A percentile compares a stretch with the other conserved stretches of the same genome.
phyloP scores from a whole-genome alignment of 2,329 filamentous ascomycete species.

The Hymenoscyphus scutula region DNA sequence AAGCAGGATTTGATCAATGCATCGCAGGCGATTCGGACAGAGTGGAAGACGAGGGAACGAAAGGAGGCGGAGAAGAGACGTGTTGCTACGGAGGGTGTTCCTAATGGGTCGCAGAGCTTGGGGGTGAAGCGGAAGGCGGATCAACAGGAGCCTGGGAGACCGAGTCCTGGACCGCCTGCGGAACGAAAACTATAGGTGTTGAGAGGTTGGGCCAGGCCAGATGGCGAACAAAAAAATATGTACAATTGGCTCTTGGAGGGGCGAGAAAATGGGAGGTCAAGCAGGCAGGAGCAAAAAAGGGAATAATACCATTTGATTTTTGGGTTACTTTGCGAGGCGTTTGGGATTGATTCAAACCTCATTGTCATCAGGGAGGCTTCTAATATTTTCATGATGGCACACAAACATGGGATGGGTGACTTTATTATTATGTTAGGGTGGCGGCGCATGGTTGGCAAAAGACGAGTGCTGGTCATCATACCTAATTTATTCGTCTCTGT shows the following conservation, averaged over 20 bases:
- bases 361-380: neutral
- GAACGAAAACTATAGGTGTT: neutral
- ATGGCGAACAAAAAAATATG: neutral
- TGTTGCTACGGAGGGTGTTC: neutral
- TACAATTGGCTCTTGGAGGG: neutral
- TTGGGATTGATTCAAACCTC: neutral
- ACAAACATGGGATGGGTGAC: neutral
- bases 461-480: neutral
- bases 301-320: neutral
- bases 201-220: neutral
- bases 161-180: slow-evolving; percentile 30
- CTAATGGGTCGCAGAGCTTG: neutral
- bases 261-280: neutral
- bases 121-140: slow-evolving; percentile 3
- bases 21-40: slow-evolving; percentile 69
- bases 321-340: neutral
- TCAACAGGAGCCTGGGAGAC: slow-evolving; percentile 19
- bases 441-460: slow-evolving; percentile 4
- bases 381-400: neutral
- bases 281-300: neutral
- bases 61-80: slow-evolving; percentile 41
- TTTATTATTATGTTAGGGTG: neutral
- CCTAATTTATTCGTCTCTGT: neutral
- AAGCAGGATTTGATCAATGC: slow-evolving; percentile 74
- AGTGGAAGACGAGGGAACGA: slow-evolving; percentile 56